Evolutionary conservation across 176 grass and related monocot species (phyloP).

Genomic region (Aegilops longissima): DNA sequence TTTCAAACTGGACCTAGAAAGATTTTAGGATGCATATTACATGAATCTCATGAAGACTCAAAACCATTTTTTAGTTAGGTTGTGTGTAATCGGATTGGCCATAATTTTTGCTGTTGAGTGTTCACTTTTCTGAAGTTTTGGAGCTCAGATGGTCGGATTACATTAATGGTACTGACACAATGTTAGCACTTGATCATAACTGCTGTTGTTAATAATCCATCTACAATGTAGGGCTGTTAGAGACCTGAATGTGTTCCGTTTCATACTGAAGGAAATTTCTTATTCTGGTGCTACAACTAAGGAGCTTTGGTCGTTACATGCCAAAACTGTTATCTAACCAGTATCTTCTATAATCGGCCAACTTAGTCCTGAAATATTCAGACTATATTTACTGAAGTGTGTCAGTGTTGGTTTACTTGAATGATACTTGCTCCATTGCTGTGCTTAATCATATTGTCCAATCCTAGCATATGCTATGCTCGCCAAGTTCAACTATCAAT

Average conservation of each 20-base stretch:
- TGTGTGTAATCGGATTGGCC: background rate
- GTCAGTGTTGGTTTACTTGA: background rate
- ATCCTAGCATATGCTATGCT: background rate
- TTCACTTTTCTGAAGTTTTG: background rate
- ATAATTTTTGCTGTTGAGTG: background rate
- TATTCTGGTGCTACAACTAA: slow-evolving; percentile 1
- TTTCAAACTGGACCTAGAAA: background rate
- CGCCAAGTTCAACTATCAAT: background rate
- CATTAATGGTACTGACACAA: background rate
- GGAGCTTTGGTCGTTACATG: background rate
- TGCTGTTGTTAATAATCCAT: background rate
- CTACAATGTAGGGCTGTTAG: background rate
- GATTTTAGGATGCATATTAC: background rate
- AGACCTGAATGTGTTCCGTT: background rate
- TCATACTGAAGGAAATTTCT: background rate
- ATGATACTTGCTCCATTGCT: background rate
- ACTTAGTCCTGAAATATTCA: slow-evolving; percentile 2
- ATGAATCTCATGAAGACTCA: background rate
- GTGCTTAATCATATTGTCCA: background rate
- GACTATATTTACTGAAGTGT: background rate
- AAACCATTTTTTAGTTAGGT: background rate
- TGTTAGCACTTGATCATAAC: background rate
- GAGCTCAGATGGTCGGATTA: background rate
- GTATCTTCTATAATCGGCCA: background rate
- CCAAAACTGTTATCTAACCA: background rate